Conservation (phyloP, 164 flowering plant genomes). For the Vitis rotundifolia region DNA sequence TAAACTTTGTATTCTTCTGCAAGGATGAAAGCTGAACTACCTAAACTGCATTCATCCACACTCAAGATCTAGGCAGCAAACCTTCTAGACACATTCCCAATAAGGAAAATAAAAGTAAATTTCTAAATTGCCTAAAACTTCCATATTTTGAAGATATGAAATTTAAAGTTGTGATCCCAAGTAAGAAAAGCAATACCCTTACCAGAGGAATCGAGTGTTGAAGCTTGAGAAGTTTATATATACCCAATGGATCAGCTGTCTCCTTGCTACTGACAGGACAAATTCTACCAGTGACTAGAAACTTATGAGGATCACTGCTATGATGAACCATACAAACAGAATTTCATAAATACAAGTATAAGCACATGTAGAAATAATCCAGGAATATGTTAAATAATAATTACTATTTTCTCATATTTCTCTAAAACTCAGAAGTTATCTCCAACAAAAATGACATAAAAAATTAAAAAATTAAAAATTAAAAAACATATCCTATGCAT, state of each 20-base stretch:
- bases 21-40: background rate
- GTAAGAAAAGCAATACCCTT: constrained; percentile 3
- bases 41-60: background rate
- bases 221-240: constrained; percentile 28
- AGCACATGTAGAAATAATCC: background rate
- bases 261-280: background rate
- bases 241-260: constrained; percentile 20
- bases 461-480: too few relatives aligned
- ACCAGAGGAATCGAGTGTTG: constrained; percentile 35
- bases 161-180: background rate
- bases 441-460: too few relatives aligned
- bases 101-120: background rate
- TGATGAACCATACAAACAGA: background rate
- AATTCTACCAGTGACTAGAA: constrained; percentile 20
- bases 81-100: background rate
- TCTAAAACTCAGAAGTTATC: too few relatives aligned
- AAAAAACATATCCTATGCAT: too few relatives aligned
- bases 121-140: background rate
- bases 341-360: background rate
- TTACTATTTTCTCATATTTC: too few relatives aligned
- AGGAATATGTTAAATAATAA: background rate
- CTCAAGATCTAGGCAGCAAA: background rate
- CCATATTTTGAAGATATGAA: background rate
- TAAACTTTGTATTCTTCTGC: background rate
- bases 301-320: constrained; percentile 41